A percentile compares a stretch with the other conserved stretches of the same genome.
Conservation (phyloP, 2,329 filamentous ascomycete genomes). For the Amauroascus verrucosus region DNA sequence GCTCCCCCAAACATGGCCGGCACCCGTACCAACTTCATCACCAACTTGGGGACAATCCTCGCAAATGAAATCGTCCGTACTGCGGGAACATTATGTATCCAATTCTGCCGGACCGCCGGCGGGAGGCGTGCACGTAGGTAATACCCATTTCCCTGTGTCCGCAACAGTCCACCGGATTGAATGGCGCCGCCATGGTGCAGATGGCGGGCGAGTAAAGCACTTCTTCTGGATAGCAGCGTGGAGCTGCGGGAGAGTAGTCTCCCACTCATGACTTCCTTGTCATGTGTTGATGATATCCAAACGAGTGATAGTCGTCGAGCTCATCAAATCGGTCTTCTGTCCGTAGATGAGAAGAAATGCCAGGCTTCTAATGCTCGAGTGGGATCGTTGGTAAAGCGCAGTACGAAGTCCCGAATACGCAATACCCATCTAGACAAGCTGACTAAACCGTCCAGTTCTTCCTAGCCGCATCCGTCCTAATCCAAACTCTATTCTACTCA, state of each 20-base stretch:
- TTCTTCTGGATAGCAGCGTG: constrained; percentile 52
- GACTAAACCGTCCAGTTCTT: not conserved
- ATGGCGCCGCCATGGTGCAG: constrained; percentile 49
- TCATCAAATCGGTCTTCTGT: no score
- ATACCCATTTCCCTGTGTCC: constrained; percentile 51
- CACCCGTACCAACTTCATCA: constrained; percentile 77
- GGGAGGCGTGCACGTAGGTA: constrained; percentile 37
- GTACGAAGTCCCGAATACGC: no score
- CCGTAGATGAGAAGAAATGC: no score
- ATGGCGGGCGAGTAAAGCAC: constrained; percentile 50
- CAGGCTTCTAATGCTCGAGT: not conserved
- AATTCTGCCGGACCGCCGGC: constrained; percentile 64
- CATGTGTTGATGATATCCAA: constrained; percentile 21
- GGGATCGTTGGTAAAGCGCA: no score
- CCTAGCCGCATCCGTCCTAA: not conserved
- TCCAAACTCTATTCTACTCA: not conserved
- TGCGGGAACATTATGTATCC: constrained; percentile 68
- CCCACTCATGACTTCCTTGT: constrained; percentile 51
- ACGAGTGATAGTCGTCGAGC: not conserved
- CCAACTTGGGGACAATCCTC: constrained; percentile 67
- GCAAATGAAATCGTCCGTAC: constrained; percentile 57
- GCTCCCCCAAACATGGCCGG: constrained; percentile 87
- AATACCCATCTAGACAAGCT: no score
- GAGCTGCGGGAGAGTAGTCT: constrained; percentile 67
- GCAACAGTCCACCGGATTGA: constrained; percentile 58